Base-by-base conservation (phyloP, 192 early-diverging fungal genomes). In the Paraglomus occultum region DNA sequence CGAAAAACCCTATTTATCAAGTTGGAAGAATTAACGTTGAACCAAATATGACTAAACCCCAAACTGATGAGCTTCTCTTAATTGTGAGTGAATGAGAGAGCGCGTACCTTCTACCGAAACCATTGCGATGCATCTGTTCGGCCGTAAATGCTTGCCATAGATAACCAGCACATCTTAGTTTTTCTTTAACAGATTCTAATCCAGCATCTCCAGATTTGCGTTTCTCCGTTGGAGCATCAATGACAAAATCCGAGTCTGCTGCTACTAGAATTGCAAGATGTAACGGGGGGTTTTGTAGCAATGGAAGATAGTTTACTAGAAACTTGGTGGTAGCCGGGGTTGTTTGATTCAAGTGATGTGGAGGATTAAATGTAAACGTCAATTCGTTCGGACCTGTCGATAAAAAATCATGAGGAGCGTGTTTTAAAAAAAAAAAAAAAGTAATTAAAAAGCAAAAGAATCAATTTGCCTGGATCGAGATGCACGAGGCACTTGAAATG, bases 121-220 rank as follows among this genome's bases (percentile, higher is more conserved):
- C 88, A 43, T 83, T 76, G 15, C 89, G 82, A 66, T 87, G 75
- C 76, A 90, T 78, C 73, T 89, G 87, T 70, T 90, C 89, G 8
- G 88, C 77, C 31, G 81, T 83, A 68, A 86, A 90, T 10, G 89
- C 89, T 71, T 90, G 88, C 89, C 89, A 90, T 54, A 90, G 72
- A 67, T 90, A 89, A 6, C 79, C 87, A 11, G 80, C 79, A 72
- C 82, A 88, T 6, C 89, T 71, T 40, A 88, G 71, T 64, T 88
- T 87, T 61, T 77, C 74, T 23, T 80, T 71, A 0, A 84, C 87
- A 14, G 77, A 73, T 7, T 81, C 77, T 5, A 89, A 51, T 10
- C 76, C 75, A 71, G 84, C 82, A 7, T 76, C 59, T 2, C 77
- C 75, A 1, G 72, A 71, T 0, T 77, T 72, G 12, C 74, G 76